Evolutionary conservation across 768 basidiomycete genomes (phyloP), one percentile per base, ranked within the genome.

Genomic region (Leucogyrophana mollusca): DNA sequence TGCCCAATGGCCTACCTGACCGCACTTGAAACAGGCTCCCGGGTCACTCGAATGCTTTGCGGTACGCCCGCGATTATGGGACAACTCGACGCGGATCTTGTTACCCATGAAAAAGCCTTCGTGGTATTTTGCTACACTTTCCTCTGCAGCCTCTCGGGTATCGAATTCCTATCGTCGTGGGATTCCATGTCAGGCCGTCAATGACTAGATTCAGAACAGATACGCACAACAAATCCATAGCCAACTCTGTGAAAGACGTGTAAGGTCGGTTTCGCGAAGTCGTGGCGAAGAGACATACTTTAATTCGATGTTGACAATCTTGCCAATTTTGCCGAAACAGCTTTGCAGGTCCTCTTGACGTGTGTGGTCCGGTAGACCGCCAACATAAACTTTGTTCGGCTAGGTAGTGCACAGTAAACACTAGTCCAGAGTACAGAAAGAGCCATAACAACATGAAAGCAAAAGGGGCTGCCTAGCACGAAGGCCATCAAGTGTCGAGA

Each of bases 381-480:
- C 90, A 62, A 94, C 82, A 66, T 94, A 94, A 66, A 94, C 85
- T 73, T 94, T 94, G 73, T 90, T 91, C 73, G 89, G 85, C 89
- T 92, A 79, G 73, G 76, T 73, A 74, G 77, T 75, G 79, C 71
- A 81, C 75, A 67, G 77, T 83, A 73, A 84, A 82, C 81, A 82
- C 79, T 72, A 59, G 76, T 64, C 64, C 66, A 72, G 70, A 77
- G 71, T 75, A 65, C 71, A 65, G 64, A 61, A 74, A 73, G 73
- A 71, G 51, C 57, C 56, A 77, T 60, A 66, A 71, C 64, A 73
- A 76, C 67, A 72, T 73, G 66, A 67, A 61, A 61, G 60, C 62
- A 56, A 67, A 67, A 69, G 69, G 70, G 67, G 66, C 64, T 70
- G 67, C 34, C 46, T 49, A 57, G 53, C 25, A 30, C 50, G 54